Conservation (phyloP, 2,329 filamentous ascomycete species). For the Phoma sp. region DNA sequence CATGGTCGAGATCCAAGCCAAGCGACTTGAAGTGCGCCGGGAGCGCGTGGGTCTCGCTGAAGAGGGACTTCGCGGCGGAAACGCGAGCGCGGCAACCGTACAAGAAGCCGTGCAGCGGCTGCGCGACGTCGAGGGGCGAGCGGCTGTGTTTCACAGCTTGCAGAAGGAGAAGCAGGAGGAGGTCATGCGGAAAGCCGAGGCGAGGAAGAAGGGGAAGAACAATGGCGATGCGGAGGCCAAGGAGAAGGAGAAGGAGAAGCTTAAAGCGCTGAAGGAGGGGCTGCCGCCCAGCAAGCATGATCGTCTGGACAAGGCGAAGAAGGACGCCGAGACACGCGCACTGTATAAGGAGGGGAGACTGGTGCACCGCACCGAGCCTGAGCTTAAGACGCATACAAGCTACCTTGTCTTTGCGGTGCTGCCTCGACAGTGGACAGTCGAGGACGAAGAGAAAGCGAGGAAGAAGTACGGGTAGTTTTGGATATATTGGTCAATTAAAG, state of each 20-base stretch:
- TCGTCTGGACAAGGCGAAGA: conserved; percentile 34
- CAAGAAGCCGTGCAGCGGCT: conserved; percentile 78
- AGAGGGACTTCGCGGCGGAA: conserved; percentile 71
- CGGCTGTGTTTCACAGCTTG: conserved; percentile 66
- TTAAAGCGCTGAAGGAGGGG: conserved; percentile 26
- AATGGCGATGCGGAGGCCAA: conserved; percentile 25
- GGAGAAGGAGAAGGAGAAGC: conserved; percentile 22
- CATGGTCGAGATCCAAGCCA: conserved; percentile 88
- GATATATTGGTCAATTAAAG: background rate
- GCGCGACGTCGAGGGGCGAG: conserved; percentile 72
- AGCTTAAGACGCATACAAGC: conserved; percentile 95
- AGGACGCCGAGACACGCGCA: conserved; percentile 40
- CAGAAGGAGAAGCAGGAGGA: conserved; percentile 50
- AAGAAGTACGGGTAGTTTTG: conserved; percentile 36
- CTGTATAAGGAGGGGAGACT: conserved; percentile 76
- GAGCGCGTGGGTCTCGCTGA: conserved; percentile 77
- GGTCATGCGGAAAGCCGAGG: conserved; percentile 51
- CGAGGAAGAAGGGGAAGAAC: conserved; percentile 24
- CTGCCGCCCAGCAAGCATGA: conserved; percentile 41
- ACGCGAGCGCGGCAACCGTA: conserved; percentile 73
- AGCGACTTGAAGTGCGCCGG: conserved; percentile 78
- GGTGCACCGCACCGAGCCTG: conserved; percentile 80
- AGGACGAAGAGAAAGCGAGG: conserved; percentile 74
- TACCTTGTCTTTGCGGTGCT: conserved; percentile 93
- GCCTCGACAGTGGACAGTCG: conserved; percentile 82